These are phyloP conservation scores for Mikania micrantha DNA, from an alignment of 129 eudicot genomes.

Conservation along the genomic window DNA sequence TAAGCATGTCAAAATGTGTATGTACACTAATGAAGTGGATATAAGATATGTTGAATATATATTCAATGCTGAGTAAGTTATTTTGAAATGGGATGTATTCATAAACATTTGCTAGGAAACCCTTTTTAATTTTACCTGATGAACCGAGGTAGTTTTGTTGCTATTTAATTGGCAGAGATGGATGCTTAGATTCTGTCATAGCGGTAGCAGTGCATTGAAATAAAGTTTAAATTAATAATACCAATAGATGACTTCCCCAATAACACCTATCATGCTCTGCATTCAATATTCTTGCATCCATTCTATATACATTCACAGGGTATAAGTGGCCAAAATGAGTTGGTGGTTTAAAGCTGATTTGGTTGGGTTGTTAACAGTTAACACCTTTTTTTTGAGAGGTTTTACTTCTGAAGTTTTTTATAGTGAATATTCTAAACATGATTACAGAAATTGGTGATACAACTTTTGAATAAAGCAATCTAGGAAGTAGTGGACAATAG, in stretches of 20 bases:
- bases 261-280: neutral
- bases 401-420: neutral
- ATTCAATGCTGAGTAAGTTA: neutral
- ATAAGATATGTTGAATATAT: neutral
- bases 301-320: neutral
- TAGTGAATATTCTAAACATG: neutral
- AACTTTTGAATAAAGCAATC: neutral
- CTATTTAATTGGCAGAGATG: neutral
- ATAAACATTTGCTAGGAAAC: neutral
- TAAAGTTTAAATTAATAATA: neutral
- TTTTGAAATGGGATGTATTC: neutral
- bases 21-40: neutral
- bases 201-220: neutral
- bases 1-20: neutral
- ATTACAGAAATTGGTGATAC: neutral
- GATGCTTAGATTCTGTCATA: neutral
- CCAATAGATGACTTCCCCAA: neutral
- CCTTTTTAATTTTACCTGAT: neutral
- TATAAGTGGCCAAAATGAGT: neutral
- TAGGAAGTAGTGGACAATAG: constrained; percentile 4
- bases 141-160: neutral
- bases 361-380: neutral
- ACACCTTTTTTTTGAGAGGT: neutral
- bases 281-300: neutral
- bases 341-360: neutral